A percentile compares a stretch with the other conserved stretches of the same genome.
Conservation (phyloP, 2,329 filamentous ascomycete genomes). For the Venturia pyrina region DNA sequence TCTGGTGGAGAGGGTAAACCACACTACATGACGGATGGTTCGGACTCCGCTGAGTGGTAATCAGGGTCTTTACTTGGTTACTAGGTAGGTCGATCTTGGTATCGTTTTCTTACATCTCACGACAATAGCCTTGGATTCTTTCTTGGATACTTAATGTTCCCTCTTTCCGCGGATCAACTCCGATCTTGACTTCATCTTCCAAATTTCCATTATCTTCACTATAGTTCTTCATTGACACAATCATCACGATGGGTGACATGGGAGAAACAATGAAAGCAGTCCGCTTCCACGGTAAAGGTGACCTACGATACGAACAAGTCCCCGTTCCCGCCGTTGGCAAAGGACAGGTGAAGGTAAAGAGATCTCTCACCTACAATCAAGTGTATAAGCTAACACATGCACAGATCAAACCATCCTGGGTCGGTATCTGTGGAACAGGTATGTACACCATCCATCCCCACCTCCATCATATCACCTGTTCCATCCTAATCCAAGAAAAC, state of each 20-base stretch:
- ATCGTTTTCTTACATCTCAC: neutral
- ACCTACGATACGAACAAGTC: constrained; percentile 34
- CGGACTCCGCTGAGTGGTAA: neutral
- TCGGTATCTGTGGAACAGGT: constrained; percentile 31
- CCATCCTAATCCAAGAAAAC: neutral
- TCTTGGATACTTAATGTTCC: neutral
- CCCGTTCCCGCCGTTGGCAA: constrained; percentile 29
- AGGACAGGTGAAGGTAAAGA: constrained; percentile 30
- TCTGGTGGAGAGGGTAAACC: neutral
- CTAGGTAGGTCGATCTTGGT: neutral
- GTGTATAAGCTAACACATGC: neutral
- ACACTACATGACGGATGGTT: neutral
- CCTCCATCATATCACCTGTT: neutral
- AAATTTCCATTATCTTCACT: neutral
- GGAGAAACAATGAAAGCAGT: constrained; percentile 32
- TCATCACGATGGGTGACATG: neutral
- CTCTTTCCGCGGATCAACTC: neutral
- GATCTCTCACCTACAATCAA: neutral
- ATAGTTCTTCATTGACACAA: constrained; percentile 4
- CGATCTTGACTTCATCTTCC: neutral
- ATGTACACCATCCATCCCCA: neutral
- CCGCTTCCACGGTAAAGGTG: constrained; percentile 34
- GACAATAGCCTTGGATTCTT: neutral
- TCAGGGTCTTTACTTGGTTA: neutral
- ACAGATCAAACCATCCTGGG: constrained; percentile 29